Evolutionary conservation across 2,329 filamentous ascomycete species (phyloP), one percentile per base, ranked within the genome.

Genomic region (Moelleriella libera): DNA sequence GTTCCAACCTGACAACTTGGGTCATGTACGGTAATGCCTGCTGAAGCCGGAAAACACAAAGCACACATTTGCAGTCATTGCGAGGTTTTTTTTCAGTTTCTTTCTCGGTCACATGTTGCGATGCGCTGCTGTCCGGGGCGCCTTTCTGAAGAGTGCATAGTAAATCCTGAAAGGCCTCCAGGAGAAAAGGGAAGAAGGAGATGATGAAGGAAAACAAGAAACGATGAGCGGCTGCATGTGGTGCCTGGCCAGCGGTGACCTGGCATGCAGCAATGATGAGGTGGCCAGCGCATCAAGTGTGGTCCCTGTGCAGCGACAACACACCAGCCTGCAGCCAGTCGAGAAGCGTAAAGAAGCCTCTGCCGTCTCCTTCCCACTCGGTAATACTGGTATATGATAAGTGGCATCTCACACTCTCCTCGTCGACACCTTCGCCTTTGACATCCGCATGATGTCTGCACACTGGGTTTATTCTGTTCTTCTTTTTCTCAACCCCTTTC

Each of bases 261-360:
- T 7, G 14, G 10, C 9, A 21, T 41, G 49, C 60, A 82, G 63
- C 63, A 65, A 53, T 60, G 60, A 63, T 66, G 63, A 63, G 63
- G 60, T 66, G 63, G 62, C 63, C 62, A 65, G 64, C 62, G 61
- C 63, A 65, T 63, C 61, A 63, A 21, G 48, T 62, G 62, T 65
- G 64, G 62, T 60, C 62, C 64, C 60, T 65, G 62, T 63, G 61
- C 63, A 64, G 62, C 46, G 46, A 50, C 49, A 48, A 50, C 46
- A 41, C 49, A 50, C 45, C 45, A 47, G 30, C 41, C 28, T 14
- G 30, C 47, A 48, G 43, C 47, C 48, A 44, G 32, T 47, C 41
- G 39, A 30, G 43, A 31, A 29, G 31, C 37, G 41, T 41, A 37
- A 34, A 10, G 37, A 10, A 43, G 39, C 40, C 14, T 46, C 30